Conservation (phyloP, 2,329 filamentous ascomycete species). For the Phyllosticta paracitricarpa region DNA sequence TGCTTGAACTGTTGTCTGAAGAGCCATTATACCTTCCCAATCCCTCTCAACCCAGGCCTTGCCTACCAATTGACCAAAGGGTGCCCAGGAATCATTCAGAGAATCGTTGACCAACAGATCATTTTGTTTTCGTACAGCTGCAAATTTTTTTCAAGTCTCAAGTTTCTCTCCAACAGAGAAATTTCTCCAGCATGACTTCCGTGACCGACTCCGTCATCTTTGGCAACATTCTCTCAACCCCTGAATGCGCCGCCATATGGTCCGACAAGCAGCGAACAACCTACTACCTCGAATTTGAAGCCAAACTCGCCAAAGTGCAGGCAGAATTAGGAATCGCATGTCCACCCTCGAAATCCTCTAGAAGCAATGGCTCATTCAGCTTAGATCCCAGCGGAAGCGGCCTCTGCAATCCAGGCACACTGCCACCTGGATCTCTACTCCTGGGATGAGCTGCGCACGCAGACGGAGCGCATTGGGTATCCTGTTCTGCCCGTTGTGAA, state of each 20-base stretch:
- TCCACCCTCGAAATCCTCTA: background rate
- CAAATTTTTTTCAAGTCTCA: too few relatives aligned
- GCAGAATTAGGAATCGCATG: conserved; percentile 17
- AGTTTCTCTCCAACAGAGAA: background rate
- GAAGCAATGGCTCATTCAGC: background rate
- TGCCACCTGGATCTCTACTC: conserved; percentile 15
- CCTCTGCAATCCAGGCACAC: conserved; percentile 18
- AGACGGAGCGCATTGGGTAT: conserved; percentile 24
- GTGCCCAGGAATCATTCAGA: too few relatives aligned
- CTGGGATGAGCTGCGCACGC: conserved; percentile 16
- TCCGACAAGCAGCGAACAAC: conserved; percentile 14
- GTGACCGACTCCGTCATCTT: conserved; percentile 21
- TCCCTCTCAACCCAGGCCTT: background rate
- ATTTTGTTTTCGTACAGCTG: too few relatives aligned
- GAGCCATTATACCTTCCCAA: background rate
- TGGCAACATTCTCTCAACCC: conserved; percentile 19
- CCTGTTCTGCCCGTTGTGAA: conserved; percentile 21
- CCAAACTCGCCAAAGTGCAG: conserved; percentile 19
- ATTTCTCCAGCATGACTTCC: conserved; percentile 14
- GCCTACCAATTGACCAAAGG: too few relatives aligned
- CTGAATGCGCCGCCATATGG: conserved; percentile 19
- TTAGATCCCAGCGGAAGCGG: conserved; percentile 19
- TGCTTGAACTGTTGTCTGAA: too few relatives aligned
- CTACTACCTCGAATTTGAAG: conserved; percentile 22
- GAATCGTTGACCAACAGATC: too few relatives aligned